A percentile compares a stretch with the other conserved stretches of the same genome.
These are phyloP conservation scores for Gorgonomyces haynaldii DNA, from an alignment of 192 early-diverging fungal species.

Conservation along the genomic window DNA sequence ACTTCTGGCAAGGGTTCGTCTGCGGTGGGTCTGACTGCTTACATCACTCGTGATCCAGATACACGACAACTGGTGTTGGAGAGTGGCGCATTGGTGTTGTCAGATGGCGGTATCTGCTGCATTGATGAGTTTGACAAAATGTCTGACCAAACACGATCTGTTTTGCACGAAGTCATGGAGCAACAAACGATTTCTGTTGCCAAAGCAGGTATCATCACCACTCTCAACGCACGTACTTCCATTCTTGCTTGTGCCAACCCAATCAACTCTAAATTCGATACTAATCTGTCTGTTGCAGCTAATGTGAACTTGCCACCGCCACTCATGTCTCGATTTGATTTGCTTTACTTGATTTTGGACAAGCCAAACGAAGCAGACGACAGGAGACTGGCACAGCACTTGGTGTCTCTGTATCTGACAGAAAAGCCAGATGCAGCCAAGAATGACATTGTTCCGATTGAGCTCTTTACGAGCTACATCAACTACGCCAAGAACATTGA, in stretches of 20 bases:
- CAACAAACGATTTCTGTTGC: conserved; percentile 64
- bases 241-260: conserved; percentile 93
- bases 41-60: conserved; percentile 89
- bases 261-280: conserved; percentile 79
- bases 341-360: conserved; percentile 86
- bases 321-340: conserved; percentile 88
- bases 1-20: conserved; percentile 96
- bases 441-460: conserved; percentile 45
- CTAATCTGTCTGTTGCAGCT: conserved; percentile 64
- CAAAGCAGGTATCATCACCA: conserved; percentile 97
- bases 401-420: conserved; percentile 76
- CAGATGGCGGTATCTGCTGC: conserved; percentile 92
- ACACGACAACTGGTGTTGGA: conserved; percentile 91
- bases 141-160: conserved; percentile 84
- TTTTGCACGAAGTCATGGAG: conserved; percentile 96
- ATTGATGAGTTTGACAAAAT: conserved; percentile 99
- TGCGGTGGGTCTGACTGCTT: conserved; percentile 92
- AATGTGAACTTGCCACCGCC: conserved; percentile 89
- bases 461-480: conserved; percentile 84
- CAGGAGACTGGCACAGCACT: conserved; percentile 74
- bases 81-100: conserved; percentile 88
- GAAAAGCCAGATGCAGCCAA: conserved; percentile 26
- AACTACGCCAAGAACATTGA: conserved; percentile 68
- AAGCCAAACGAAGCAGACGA: conserved; percentile 77
- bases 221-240: conserved; percentile 91